Base-by-base conservation (phyloP, 2,329 filamentous ascomycete species). In the Stylonectria norvegica region DNA sequence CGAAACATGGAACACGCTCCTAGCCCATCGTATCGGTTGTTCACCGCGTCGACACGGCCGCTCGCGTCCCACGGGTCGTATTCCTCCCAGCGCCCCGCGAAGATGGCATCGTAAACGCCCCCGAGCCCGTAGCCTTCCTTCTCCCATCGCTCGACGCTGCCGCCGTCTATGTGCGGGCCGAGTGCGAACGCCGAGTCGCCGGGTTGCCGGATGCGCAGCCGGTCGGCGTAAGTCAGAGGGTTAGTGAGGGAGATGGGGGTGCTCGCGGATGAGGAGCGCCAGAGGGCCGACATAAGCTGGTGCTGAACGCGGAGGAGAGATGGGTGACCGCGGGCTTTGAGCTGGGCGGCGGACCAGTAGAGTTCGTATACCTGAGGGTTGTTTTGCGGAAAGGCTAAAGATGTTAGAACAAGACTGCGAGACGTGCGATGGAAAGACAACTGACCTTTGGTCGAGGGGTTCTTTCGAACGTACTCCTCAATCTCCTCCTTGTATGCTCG, bases 1-100 rank as follows among this genome's bases (percentile, higher is more conserved):
- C 91, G 78, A 65, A 95, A 89, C 71, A 89, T 88, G 32, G 77
- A 84, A 65, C 88, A 95, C 1, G 86, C 82, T 0, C 90, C 89
- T 0, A 89, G 75, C 1, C 89, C 88, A 36, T 87, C 75, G 60
- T 96, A 93, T 22, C 90, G 67, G 62, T 95, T 84, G 45, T 79
- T 82, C 3, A 80, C 75, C 3, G 85, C 87, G 0, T 68, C 64
- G 0, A 91, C 71, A 4, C 90, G 77, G 5, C 78, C 76, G 48
- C 77, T 80, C 0, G 81, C 81, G 55, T 95, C 88, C 79, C 85
- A 96, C 0, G 89, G 79, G 56, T 96, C 86, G 57, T 88, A 90
- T 3, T 74, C 62, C 49, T 94, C 87, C 89, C 89, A 95, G 1
- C 72, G 64, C 0, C 90, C 91, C 15, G 76, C 64, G 40, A 89